These are phyloP conservation scores for Paramecium octaurelia DNA, from an alignment of 73 alveolate species.

Conservation along the genomic window DNA sequence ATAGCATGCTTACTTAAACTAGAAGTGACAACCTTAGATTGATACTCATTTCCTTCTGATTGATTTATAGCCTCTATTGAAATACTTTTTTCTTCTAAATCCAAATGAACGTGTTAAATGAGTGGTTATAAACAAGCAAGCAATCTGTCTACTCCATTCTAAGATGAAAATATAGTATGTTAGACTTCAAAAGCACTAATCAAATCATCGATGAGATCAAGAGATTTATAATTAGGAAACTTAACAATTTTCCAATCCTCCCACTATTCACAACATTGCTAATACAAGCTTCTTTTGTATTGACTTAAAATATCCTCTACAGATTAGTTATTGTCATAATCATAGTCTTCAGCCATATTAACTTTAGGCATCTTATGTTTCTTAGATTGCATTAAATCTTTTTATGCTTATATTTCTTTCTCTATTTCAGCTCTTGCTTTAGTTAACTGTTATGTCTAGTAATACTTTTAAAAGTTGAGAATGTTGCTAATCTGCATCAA, in stretches of 20 bases:
- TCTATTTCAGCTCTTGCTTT: background rate
- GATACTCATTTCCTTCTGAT: background rate
- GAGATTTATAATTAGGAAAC: background rate
- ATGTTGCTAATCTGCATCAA: background rate
- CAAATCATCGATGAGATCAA: background rate
- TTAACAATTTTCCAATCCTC: background rate
- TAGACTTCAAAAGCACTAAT: conserved; percentile 35
- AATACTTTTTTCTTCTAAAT: background rate
- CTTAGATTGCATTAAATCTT: background rate
- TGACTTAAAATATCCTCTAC: background rate
- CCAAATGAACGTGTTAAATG: background rate
- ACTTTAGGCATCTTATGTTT: background rate
- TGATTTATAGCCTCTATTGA: background rate
- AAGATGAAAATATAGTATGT: conserved; percentile 41
- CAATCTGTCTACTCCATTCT: conserved; percentile 29
- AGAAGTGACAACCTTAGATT: background rate
- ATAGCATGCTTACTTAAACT: conserved; percentile 10
- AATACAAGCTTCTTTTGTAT: background rate
- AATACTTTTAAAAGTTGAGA: background rate
- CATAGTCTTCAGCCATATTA: background rate
- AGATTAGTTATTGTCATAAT: background rate
- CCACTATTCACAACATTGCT: background rate
- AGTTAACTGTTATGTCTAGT: background rate
- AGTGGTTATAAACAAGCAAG: background rate
- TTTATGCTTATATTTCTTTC: background rate